Base-by-base conservation (phyloP, 257 asterid genomes). In the Solanum dulcamara region DNA sequence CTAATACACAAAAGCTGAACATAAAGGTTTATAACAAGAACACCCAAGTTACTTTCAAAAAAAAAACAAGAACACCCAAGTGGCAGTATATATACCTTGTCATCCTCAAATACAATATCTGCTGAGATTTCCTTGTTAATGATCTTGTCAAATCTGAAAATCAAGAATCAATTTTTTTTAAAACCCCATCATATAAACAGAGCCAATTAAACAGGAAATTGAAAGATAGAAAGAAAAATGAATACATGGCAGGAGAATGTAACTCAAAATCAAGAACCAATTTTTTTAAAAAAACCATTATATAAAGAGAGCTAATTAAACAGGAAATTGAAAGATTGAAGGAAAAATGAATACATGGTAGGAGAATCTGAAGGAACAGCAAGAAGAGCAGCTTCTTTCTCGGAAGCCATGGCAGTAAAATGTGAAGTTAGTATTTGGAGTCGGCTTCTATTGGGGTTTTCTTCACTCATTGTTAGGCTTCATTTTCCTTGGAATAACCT, bases 61-160 rank as follows among this genome's bases (percentile, higher is more conserved):
- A n/a, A n/a, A n/a, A n/a, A n/a, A n/a, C n/a, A n/a, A n/a, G n/a
- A n/a, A n/a, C n/a, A n/a, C n/a, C n/a, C n/a, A n/a, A n/a, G n/a
- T n/a, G n/a, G n/a, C n/a, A n/a, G n/a, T n/a, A n/a, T n/a, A n/a
- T n/a, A n/a, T 82, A 96, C 99, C 96, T 96, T 87, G 79, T 93
- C 98, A 90, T 96, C 98, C 92, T 96, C 99, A 81, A 81, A 96
- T 12, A 96, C 98, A 85, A 95, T 83, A 84, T 83, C 87, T 59
- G 98, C 91, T 15, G 98, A 96, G 4, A 96, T 96, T 90, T 95
- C 89, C 92, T 93, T 96, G 85, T 89, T 93, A 86, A 96, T 95
- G 72, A 96, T 94, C 91, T 95, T 94, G 92, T 96, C 98, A 86
- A 95, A 96, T 94, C 99, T 96, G 93, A 87, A 87, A 1, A 60